These are phyloP conservation scores for Kwoniella dendrophila DNA, from an alignment of 768 basidiomycete species.

Conservation along the genomic window DNA sequence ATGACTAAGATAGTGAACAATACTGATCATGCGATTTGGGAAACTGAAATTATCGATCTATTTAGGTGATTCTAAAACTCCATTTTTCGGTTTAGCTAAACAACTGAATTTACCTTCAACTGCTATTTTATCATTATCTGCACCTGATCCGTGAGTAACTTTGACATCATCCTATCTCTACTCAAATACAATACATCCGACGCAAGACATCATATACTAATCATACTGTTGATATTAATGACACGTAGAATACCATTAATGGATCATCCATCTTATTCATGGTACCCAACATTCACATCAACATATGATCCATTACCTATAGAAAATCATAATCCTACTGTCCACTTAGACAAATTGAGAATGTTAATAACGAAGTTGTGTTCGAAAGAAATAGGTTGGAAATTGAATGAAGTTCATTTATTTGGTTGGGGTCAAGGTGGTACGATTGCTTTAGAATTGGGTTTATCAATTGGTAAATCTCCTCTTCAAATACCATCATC, in stretches of 20 bases:
- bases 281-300: conserved; percentile 48
- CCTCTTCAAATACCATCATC: background rate
- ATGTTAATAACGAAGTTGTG: conserved; percentile 32
- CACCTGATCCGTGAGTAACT: conserved; percentile 44
- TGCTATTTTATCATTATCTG: conserved; percentile 47
- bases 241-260: conserved; percentile 39
- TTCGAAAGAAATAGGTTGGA: conserved; percentile 38
- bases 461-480: conserved; percentile 27
- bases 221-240: background rate
- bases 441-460: conserved; percentile 47
- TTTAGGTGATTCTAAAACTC: conserved; percentile 48
- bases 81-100: conserved; percentile 48
- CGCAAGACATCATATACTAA: background rate
- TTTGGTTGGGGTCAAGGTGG: conserved; percentile 55
- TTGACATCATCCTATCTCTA: background rate
- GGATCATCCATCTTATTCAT: conserved; percentile 44
- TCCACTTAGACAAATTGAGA: conserved; percentile 24
- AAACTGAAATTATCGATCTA: background rate
- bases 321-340: conserved; percentile 32
- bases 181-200: background rate
- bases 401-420: conserved; percentile 42
- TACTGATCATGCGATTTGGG: background rate
- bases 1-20: background rate
- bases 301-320: conserved; percentile 42
- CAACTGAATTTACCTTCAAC: conserved; percentile 49